phyloP scores from a whole-genome alignment of 2,329 filamentous ascomycete genomes.

The Xylariaceae sp. region DNA sequence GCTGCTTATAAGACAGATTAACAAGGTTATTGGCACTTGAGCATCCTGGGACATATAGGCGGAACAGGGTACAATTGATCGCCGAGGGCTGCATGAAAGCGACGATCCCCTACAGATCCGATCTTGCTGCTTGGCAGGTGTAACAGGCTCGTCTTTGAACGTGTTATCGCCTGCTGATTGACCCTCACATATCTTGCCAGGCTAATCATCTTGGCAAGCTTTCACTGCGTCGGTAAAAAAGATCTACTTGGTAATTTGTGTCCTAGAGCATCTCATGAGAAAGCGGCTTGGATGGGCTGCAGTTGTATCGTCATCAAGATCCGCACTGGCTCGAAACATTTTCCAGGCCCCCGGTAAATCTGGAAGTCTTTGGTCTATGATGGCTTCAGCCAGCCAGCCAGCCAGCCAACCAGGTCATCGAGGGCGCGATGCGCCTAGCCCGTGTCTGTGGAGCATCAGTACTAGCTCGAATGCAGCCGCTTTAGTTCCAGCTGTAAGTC shows the following conservation, averaged over 20 bases:
- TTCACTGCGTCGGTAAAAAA: too few species aligned
- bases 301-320: not conserved
- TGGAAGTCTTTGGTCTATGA: not conserved
- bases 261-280: not conserved
- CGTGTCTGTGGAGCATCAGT: not conserved
- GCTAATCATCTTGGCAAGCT: too few species aligned
- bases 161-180: not conserved
- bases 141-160: too few species aligned
- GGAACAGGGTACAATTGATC: constrained; percentile 13
- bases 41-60: not conserved
- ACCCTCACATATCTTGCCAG: not conserved
- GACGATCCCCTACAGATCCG: constrained; percentile 17
- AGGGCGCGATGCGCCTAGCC: not conserved
- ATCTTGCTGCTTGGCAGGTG: constrained; percentile 10
- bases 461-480: not conserved
- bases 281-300: not conserved
- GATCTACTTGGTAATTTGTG: not conserved
- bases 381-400: not conserved
- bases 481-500: not conserved
- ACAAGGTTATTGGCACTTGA: constrained; percentile 3
- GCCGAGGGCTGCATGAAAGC: constrained; percentile 35
- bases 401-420: too few species aligned
- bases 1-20: not conserved
- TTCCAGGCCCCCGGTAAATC: not conserved
- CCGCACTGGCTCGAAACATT: not conserved